A percentile compares a stretch with the other conserved stretches of the same genome.
Conservation (phyloP, 257 asterid genomes). For the Ligustrum vulgare region DNA sequence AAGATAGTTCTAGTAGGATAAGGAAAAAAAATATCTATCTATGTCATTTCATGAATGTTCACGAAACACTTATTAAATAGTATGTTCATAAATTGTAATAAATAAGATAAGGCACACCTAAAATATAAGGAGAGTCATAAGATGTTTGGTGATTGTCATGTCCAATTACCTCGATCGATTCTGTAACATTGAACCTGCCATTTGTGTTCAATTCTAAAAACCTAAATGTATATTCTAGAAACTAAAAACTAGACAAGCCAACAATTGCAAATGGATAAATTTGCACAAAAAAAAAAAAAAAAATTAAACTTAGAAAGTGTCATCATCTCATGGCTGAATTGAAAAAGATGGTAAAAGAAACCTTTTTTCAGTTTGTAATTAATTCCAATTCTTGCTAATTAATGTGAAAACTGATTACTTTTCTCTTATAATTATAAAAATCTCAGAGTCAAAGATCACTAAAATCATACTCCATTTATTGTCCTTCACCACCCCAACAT, state of each 20-base stretch:
- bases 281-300: neutral
- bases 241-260: neutral
- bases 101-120: no score
- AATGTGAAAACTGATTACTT: slow-evolving; percentile 13
- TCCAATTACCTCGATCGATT: neutral
- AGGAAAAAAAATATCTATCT: no score
- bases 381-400: slow-evolving; percentile 2
- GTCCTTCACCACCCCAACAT: slow-evolving; percentile 60
- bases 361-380: neutral
- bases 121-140: neutral
- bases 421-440: slow-evolving; percentile 1
- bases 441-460: slow-evolving; percentile 33
- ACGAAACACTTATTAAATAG: no score
- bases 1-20: no score
- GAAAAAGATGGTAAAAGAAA: slow-evolving; percentile 14
- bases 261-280: neutral
- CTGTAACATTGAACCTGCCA: neutral
- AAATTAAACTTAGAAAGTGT: neutral
- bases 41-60: no score
- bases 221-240: neutral
- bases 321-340: slow-evolving; percentile 12
- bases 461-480: slow-evolving; percentile 33
- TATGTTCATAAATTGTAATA: no score
- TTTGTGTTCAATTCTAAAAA: neutral
- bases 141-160: neutral